Evolutionary conservation across 306 rosid species (phyloP), one percentile per base, ranked within the genome.

Genomic region (Cucurbita argyrosperma): DNA sequence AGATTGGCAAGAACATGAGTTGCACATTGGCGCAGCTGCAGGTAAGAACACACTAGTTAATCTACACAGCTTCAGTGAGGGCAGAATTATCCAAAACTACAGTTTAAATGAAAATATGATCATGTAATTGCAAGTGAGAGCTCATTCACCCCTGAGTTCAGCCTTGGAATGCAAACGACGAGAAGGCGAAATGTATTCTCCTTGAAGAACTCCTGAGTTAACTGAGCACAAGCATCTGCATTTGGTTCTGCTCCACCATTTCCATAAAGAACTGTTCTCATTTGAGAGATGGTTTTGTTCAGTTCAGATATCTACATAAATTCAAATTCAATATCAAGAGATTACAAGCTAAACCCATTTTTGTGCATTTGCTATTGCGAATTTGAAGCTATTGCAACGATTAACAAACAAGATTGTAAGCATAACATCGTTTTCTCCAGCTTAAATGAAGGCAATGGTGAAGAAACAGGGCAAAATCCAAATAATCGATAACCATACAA

Each of bases 1-100:
- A 90, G 82, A 83, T 88, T 90, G 18, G 95, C 85, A 53, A 88
- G 49, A 49, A 88, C 85, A 51, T 81, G 90, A 53, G 89, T 87
- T 10, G 87, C 84, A 76, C 87, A 81, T 72, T 78, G 80, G 26
- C 92, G 89, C 7, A 84, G 79, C 96, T 90, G 81, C 72, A 76
- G 0, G 47, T 43, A 11, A 70, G 12, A 10, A 19, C 2, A 16
- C 19, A 60, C 14, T 63, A 49, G 23, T 75, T 53, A 75, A 57
- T 52, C 64, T 23, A 56, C 42, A 55, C 3, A 46, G 3, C 42
- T 19, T 23, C 38, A 57, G 51, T 19, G 14, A 58, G 35, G 61
- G 67, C 18, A n/a, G 55, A 56, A 11, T 37, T 11, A 8, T 45
- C 14, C 42, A 13, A 23, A 71, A 71, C 61, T 30, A 52, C 50